Percentiles rank a stretch among this genome's conserved stretches.
phyloP scores from a whole-genome alignment of 2,329 filamentous ascomycete species.

The Sporothrix inflata region DNA sequence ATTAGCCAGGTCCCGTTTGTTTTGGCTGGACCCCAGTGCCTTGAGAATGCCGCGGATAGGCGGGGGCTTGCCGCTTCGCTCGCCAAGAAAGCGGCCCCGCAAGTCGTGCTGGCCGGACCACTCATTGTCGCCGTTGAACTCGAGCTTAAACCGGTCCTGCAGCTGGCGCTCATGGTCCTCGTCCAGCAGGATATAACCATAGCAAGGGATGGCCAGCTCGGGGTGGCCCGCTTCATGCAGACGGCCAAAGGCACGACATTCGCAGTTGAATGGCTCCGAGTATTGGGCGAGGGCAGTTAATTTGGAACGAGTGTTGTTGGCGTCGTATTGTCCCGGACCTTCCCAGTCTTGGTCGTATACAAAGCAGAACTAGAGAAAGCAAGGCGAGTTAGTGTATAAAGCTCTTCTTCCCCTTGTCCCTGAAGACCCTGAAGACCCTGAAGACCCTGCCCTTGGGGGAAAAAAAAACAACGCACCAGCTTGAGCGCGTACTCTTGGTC shows the following conservation, averaged over 20 bases:
- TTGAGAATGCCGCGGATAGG: neutral
- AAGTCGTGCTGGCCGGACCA: neutral
- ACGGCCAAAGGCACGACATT: constrained; percentile 39
- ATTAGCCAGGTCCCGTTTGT: neutral
- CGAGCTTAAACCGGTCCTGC: neutral
- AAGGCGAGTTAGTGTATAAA: no score
- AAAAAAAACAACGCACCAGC: neutral
- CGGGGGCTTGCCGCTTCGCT: neutral
- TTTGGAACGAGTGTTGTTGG: constrained; percentile 20
- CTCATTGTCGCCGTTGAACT: neutral
- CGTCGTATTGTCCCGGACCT: neutral
- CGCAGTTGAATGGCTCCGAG: constrained; percentile 37
- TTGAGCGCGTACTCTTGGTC: constrained; percentile 7
- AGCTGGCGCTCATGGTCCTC: constrained; percentile 26
- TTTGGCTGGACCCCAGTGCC: neutral
- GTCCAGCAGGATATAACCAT: constrained; percentile 38
- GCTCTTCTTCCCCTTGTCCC: no score
- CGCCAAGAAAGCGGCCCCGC: neutral
- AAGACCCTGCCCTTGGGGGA: no score
- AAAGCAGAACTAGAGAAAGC: neutral
- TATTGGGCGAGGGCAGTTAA: constrained; percentile 19
- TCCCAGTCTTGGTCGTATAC: constrained; percentile 32
- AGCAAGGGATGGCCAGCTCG: constrained; percentile 36
- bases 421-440: no score
- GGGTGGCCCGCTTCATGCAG: constrained; percentile 37